phyloP scores from a whole-genome alignment of 495 filamentous ascomycete genomes.

The Terfezia boudieri region DNA sequence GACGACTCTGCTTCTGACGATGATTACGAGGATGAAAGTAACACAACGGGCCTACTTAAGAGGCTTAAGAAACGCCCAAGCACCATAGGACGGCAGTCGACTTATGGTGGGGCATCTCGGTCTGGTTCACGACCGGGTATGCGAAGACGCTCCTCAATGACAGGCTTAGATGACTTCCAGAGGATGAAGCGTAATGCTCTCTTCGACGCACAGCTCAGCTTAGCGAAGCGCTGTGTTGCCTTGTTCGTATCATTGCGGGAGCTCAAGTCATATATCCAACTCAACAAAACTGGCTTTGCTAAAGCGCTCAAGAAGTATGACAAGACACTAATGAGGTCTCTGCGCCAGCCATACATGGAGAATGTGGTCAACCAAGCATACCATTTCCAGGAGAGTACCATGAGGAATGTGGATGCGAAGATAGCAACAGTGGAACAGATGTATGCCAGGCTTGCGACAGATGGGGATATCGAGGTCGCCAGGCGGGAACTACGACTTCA shows the following conservation, averaged over 20 bases:
- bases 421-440: constrained; percentile 50
- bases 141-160: background rate
- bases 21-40: constrained; percentile 18
- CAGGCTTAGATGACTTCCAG: background rate
- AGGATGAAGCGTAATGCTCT: constrained; percentile 19
- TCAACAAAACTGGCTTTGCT: constrained; percentile 87
- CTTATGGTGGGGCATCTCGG: background rate
- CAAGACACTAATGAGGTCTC: constrained; percentile 66
- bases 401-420: constrained; percentile 42
- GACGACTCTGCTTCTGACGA: constrained; percentile 24
- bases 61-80: background rate
- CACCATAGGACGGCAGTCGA: background rate
- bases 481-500: constrained; percentile 73
- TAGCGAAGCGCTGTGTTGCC: constrained; percentile 76
- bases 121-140: background rate
- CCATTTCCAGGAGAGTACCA: constrained; percentile 51
- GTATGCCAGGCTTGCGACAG: constrained; percentile 62
- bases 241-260: constrained; percentile 88
- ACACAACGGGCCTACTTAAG: background rate
- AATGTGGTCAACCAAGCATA: constrained; percentile 47
- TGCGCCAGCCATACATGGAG: constrained; percentile 54
- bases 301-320: constrained; percentile 98
- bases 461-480: constrained; percentile 50
- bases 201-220: constrained; percentile 58
- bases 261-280: constrained; percentile 81